phyloP scores from a whole-genome alignment of 208 protist species.

The Tetramitus jugosus region DNA sequence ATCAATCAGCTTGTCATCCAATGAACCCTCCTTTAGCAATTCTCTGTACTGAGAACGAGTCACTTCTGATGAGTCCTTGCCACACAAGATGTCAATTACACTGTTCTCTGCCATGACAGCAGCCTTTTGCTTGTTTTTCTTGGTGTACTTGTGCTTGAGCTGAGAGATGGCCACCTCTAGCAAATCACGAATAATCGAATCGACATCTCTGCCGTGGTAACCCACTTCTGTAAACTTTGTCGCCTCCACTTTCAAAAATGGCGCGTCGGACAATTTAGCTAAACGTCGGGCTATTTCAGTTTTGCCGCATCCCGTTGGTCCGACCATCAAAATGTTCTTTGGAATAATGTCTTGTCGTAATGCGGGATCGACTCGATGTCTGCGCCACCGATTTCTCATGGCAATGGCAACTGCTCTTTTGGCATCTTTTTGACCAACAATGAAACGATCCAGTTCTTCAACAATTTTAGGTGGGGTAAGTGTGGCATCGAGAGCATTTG shows the following conservation, averaged over 20 bases:
- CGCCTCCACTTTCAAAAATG: conserved; percentile 96
- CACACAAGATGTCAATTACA: conserved; percentile 73
- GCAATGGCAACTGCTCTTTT: conserved; percentile 91
- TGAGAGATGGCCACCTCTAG: conserved; percentile 81
- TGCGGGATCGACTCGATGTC: conserved; percentile 71
- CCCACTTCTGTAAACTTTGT: conserved; percentile 97
- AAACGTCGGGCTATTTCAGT: conserved; percentile 91
- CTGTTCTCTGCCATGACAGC: conserved; percentile 70
- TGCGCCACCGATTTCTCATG: conserved; percentile 87
- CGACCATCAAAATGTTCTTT: conserved; percentile 89
- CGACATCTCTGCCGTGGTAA: conserved; percentile 89
- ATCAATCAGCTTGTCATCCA: conserved; percentile 20
- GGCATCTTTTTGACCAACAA: conserved; percentile 88
- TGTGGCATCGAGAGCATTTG: too few species aligned
- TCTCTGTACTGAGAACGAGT: neutral
- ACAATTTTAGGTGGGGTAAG: too few species aligned
- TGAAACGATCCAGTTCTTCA: conserved; percentile 79
- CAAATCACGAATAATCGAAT: conserved; percentile 91
- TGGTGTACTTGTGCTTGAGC: conserved; percentile 70
- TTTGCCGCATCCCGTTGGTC: conserved; percentile 83
- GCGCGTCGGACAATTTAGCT: conserved; percentile 89
- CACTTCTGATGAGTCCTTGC: too few species aligned
- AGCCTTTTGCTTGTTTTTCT: conserved; percentile 61
- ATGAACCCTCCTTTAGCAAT: neutral
- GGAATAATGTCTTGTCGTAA: conserved; percentile 81